Evolutionary conservation across 2,329 filamentous ascomycete genomes (phyloP).

Genomic region (Hypoxylon rubiginosum): DNA sequence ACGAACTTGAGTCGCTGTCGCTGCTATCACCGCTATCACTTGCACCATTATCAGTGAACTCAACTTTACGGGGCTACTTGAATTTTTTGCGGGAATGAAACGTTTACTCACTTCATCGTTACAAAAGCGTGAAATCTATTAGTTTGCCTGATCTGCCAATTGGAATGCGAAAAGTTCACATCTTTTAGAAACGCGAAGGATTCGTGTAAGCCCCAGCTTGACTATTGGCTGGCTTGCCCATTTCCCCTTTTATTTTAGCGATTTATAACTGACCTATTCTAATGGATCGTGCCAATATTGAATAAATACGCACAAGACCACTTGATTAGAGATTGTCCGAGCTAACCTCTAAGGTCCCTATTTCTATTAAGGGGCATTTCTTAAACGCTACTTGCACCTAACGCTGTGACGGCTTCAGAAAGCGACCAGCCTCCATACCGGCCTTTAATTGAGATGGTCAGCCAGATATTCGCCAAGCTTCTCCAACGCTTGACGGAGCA

Average conservation of each 20-base stretch:
- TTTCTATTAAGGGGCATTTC: no score
- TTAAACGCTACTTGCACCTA: no score
- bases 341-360: no score
- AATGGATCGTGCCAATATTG: neutral
- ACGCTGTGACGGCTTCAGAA: neutral
- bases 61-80: neutral
- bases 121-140: no score
- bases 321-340: no score
- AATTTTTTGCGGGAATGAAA: neutral
- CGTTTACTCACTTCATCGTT: neutral
- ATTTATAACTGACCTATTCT: neutral
- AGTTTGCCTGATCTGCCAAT: no score
- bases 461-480: conserved; percentile 59
- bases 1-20: neutral
- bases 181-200: neutral
- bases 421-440: neutral
- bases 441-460: conserved; percentile 45
- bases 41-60: neutral
- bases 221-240: no score
- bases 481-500: conserved; percentile 76
- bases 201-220: neutral
- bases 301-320: no score
- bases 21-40: neutral
- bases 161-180: no score
- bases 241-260: neutral